Percentiles rank a stretch among this genome's conserved stretches.
Conservation (phyloP, 805 yeast species). For the Myxozyma monticola region DNA sequence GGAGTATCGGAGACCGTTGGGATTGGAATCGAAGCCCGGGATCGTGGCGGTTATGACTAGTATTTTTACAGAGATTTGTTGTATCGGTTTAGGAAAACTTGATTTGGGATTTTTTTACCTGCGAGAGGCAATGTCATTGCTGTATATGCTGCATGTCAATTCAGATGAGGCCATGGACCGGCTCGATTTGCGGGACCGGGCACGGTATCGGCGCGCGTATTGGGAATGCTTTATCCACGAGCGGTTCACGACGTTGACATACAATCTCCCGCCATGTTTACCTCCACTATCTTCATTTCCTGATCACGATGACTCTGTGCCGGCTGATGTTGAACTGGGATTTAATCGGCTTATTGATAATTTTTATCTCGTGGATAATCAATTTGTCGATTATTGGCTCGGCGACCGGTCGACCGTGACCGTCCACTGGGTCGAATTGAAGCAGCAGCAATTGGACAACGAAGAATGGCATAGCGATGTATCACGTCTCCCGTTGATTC, state of each 20-base stretch:
- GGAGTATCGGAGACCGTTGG: too few relatives aligned
- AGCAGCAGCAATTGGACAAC: background rate
- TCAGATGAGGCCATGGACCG: too few relatives aligned
- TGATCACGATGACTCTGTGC: background rate
- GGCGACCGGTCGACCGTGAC: background rate
- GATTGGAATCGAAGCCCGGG: too few relatives aligned
- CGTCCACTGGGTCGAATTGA: background rate
- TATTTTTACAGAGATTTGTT: too few relatives aligned
- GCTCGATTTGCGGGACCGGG: background rate
- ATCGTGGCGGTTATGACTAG: too few relatives aligned
- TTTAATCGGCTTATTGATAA: background rate
- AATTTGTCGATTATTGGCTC: background rate
- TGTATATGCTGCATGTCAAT: too few relatives aligned
- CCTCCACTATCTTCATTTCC: background rate
- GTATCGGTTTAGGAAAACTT: too few relatives aligned
- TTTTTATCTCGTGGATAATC: background rate
- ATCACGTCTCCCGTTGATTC: background rate
- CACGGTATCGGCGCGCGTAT: background rate
- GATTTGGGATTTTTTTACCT: background rate
- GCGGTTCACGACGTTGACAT: background rate
- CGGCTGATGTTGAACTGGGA: background rate
- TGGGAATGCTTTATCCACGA: constrained; percentile 1
- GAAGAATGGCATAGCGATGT: background rate
- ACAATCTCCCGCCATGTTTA: background rate
- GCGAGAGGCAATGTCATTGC: background rate